A percentile compares a stretch with the other conserved stretches of the same genome.
Evolutionary conservation across 148 eudicot species (phyloP).

Genomic region (Rhododendron kiyosumense): DNA sequence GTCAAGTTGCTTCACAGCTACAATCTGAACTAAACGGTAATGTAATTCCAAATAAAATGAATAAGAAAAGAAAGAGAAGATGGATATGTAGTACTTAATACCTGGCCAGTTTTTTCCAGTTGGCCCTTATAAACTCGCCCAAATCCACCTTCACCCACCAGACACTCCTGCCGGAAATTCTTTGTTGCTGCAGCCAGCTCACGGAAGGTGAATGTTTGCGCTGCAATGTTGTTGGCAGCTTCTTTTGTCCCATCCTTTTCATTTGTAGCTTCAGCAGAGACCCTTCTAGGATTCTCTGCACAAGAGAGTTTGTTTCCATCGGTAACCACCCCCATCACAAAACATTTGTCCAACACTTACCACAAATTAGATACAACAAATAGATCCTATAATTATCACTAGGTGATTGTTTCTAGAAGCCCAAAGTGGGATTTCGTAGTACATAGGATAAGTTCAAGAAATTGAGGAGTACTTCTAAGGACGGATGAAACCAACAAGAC

Average conservation of each 20-base stretch:
- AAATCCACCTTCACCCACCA: constrained; percentile 70
- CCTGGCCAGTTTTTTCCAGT: constrained; percentile 48
- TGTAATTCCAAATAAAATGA: neutral
- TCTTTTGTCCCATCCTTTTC: constrained; percentile 7
- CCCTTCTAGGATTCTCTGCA: constrained; percentile 28
- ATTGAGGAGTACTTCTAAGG: neutral
- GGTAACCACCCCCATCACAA: neutral
- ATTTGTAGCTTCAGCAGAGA: constrained; percentile 18
- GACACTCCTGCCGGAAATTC: constrained; percentile 60
- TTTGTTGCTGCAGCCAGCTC: constrained; percentile 64
- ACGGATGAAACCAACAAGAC: neutral
- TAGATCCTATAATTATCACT: neutral
- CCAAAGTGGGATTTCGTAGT: neutral
- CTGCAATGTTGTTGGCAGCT: constrained; percentile 38
- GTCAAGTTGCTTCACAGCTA: constrained; percentile 70
- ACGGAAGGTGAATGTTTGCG: constrained; percentile 60
- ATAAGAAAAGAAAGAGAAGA: neutral
- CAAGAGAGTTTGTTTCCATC: neutral
- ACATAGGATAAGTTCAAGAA: neutral
- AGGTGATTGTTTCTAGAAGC: neutral
- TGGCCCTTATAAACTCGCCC: constrained; percentile 68
- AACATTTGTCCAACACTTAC: neutral
- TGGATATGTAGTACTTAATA: neutral
- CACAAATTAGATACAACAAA: neutral
- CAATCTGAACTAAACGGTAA: constrained; percentile 23